Base-by-base conservation (phyloP, 352 stramenopile species). In the Hyaloperonospora brassicae region DNA sequence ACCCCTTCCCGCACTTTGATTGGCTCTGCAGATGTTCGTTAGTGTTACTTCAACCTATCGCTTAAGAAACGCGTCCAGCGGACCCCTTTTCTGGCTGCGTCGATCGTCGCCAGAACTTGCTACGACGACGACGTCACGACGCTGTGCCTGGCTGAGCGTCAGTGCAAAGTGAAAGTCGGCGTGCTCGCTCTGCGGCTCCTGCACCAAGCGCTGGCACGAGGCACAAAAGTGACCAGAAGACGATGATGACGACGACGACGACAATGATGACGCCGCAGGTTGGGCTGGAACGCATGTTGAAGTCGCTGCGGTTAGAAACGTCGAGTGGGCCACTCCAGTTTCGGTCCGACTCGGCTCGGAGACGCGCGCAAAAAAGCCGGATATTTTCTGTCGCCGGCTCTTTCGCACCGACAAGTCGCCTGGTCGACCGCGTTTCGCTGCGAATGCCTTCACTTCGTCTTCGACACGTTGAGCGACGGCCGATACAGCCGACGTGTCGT, bases 101-200 rank as follows among this genome's bases (percentile, higher is more conserved):
- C 39, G 21, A 44, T 44, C 14, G 21, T 22, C 8, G 27, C 27
- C 27, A 34, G 27, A 4, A 34, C 46, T 58, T 23, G 40, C 40
- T 52, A 57, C 47, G n/a, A 35, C 47, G n/a, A 57, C 47, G n/a
- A 35, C 47, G n/a, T 70, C 44, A 22, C 24, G 61, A 1, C 51
- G 52, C 13, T 76, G 62, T 1, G 47, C 50, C 24, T 62, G 62
- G 23, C 69, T 79, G 8, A 86, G 64, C 14, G 62, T 61, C 14
- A 84, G 40, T 10, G 76, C 76, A 35, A 84, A 74, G 44, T 87
- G 76, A 51, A 78, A 84, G 52, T 87, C 76, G 0, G 61, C 61
- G 52, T 87, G 76, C 50, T 87, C 73, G 1, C 42, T 47, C n/a
- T 38, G 53, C 23, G 72, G 46, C 47, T 77, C 73, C 9, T 35